phyloP scores from a whole-genome alignment of 176 grass and related monocot genomes.

The Oryza longistaminata region DNA sequence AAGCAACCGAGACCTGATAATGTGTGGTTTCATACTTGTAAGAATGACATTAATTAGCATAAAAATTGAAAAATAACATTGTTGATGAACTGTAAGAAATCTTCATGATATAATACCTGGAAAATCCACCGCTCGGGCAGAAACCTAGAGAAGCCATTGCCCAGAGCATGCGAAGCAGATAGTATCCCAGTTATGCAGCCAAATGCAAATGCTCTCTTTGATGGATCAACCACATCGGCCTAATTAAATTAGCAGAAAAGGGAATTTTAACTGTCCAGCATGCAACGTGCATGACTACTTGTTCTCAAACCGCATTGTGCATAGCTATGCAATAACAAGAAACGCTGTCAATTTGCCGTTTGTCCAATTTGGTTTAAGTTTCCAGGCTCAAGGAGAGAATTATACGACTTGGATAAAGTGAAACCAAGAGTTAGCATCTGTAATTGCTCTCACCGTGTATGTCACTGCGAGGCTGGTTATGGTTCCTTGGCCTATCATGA shows the following conservation, averaged over 20 bases:
- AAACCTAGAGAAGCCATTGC: constrained; percentile 65
- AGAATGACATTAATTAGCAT: background rate
- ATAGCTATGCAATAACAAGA: background rate
- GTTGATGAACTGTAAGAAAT: background rate
- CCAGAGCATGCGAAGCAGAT: constrained; percentile 70
- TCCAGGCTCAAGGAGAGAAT: background rate
- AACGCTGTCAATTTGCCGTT: background rate
- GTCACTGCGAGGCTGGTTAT: constrained; percentile 70
- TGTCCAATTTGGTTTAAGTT: background rate
- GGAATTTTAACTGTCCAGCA: background rate
- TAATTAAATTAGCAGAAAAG: constrained; percentile 51
- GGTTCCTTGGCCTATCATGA: constrained; percentile 79
- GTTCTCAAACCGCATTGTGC: background rate
- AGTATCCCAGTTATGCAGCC: constrained; percentile 75
- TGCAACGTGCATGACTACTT: background rate
- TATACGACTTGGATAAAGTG: background rate
- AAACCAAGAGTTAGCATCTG: background rate
- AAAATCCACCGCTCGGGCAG: constrained; percentile 76
- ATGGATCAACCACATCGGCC: constrained; percentile 62
- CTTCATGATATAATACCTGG: constrained; percentile 44
- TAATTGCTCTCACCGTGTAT: constrained; percentile 54
- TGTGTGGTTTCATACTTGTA: background rate
- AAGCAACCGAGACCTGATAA: constrained; percentile 61
- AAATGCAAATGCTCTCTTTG: constrained; percentile 64
- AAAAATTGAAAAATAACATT: background rate